A percentile compares a stretch with the other conserved stretches of the same genome.
Conservation (phyloP, 257 asterid species). For the Nicotiana knightiana region DNA sequence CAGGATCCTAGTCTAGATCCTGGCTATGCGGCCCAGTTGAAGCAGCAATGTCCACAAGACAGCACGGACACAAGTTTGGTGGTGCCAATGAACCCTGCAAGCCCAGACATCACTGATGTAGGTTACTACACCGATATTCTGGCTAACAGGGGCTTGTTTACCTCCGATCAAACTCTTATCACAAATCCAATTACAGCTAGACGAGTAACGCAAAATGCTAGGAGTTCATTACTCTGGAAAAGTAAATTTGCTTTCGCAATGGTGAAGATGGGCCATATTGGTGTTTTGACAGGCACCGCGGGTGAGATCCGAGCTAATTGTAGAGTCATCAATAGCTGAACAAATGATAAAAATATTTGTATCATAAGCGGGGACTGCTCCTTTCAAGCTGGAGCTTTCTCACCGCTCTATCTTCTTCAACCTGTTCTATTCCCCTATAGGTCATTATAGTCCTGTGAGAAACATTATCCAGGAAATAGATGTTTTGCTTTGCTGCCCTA, state of each 20-base stretch:
- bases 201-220: constrained; percentile 29
- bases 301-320: constrained; percentile 67
- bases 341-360: background rate
- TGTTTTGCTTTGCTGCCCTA: background rate
- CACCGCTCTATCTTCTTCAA: background rate
- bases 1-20: constrained; percentile 64
- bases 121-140: constrained; percentile 26
- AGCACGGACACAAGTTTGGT: constrained; percentile 24
- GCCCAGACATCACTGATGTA: constrained; percentile 21
- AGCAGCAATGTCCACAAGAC: constrained; percentile 42
- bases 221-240: constrained; percentile 22
- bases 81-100: constrained; percentile 50
- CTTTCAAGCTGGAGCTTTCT: background rate
- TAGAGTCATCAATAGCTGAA: constrained; percentile 35
- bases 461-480: background rate
- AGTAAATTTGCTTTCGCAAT: constrained; percentile 34
- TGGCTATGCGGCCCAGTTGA: constrained; percentile 36
- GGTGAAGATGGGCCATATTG: constrained; percentile 40
- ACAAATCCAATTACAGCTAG: constrained; percentile 19
- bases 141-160: constrained; percentile 27
- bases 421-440: background rate
- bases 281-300: constrained; percentile 31
- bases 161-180: constrained; percentile 39
- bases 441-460: background rate
- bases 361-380: background rate